phyloP scores from a whole-genome alignment of 2,329 filamentous ascomycete genomes.

The Metarhizium humberi region DNA sequence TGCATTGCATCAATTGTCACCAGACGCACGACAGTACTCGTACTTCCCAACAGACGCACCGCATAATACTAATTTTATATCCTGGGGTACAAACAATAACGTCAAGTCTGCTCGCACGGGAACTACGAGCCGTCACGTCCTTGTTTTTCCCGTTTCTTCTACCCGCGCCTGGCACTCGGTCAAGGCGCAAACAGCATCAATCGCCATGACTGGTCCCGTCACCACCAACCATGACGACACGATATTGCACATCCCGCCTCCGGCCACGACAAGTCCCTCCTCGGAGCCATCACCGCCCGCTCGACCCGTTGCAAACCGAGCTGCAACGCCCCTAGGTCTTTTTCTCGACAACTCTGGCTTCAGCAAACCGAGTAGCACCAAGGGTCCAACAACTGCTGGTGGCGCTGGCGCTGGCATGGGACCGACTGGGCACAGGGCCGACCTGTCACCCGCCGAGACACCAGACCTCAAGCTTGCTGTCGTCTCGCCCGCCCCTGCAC shows the following conservation, averaged over 20 bases:
- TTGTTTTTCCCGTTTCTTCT: not conserved
- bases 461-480: constrained; percentile 5
- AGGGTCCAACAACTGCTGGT: not conserved
- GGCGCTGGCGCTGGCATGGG: not conserved
- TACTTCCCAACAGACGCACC: not conserved
- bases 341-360: constrained; percentile 4
- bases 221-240: not conserved
- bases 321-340: constrained; percentile 12
- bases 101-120: not conserved
- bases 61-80: not conserved
- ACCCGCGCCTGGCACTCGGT: not conserved
- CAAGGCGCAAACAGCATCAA: not conserved
- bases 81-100: not conserved
- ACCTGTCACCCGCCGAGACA: constrained; percentile 9
- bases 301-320: constrained; percentile 10
- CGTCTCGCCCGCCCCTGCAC: not conserved
- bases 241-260: constrained; percentile 2
- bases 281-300: not conserved
- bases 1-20: not conserved
- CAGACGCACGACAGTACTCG: not conserved
- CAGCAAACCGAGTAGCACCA: not conserved
- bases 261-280: constrained; percentile 4
- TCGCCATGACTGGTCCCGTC: not conserved
- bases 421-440: not conserved
- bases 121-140: not conserved